Evolutionary conservation across 1,139 yeast species (phyloP), one percentile per base, ranked within the genome.

Genomic region (Protomyces arabidopsidicola): DNA sequence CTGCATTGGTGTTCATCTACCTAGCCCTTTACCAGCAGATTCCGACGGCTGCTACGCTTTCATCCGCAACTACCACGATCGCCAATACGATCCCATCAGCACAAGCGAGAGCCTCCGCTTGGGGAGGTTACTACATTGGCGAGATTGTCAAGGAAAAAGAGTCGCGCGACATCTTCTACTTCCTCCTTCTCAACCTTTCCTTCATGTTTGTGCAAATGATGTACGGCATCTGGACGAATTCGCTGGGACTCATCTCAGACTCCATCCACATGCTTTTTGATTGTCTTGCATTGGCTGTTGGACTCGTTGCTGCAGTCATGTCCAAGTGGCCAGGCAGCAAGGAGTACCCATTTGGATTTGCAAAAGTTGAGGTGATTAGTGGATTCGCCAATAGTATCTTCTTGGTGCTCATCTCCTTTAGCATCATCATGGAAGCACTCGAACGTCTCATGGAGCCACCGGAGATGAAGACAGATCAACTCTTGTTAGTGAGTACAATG

Each of bases 321-420:
- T 79, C 86, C 2, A 83, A 82, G 68, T 76, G 78, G 67, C 84
- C 84, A 1, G 84, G 91, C 8, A 84, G 84, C 65, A 81, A 86
- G 14, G 80, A 84, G 65, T 93, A 83, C 71, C 98, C 98, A 0
- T 90, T 89, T 76, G 97, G 97, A 0, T 78, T 91, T 65, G 81
- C 85, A 14, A 84, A 90, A 73, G 85, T 93, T 58, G 98, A 91
- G 72, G 90, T 95, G 1, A 79, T 95, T 65, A 95, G 97, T 0
- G 98, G 98, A 0, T 93, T 93, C 71, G 88, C 98, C 5, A 93
- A 93, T 74, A 98, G 97, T 9, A 87, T 95, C 5, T 75, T 93
- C 57, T 78, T 93, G 58, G 76, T 95, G 36, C 97, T 96, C 1
- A 93, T 93, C 55, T 90, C 93, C 35, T 87, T 88, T 20, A 93